These are phyloP conservation scores for Pichia scutulata DNA, from an alignment of 805 yeast genomes.

Conservation along the genomic window DNA sequence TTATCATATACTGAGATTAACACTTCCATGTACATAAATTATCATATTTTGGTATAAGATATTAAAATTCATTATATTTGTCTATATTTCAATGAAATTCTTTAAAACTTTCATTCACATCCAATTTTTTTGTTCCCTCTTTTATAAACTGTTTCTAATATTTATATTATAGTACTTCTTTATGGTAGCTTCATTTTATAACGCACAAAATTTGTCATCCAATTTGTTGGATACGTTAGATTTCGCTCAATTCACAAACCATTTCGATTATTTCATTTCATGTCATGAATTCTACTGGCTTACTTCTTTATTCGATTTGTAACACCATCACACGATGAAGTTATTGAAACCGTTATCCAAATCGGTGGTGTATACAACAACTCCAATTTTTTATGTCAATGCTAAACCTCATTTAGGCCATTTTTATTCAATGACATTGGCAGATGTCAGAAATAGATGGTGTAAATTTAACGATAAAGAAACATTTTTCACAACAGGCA, in stretches of 20 bases:
- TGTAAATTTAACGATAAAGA: conserved; percentile 35
- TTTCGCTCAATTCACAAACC: background rate
- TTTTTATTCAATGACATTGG: conserved; percentile 74
- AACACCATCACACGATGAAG: background rate
- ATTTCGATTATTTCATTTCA: background rate
- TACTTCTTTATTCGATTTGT: background rate
- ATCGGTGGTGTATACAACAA: conserved; percentile 46
- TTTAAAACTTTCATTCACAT: background rate
- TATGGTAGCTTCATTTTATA: too few species aligned
- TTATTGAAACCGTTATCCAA: conserved; percentile 6
- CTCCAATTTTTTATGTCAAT: conserved; percentile 95
- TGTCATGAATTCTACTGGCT: background rate
- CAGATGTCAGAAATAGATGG: conserved; percentile 80
- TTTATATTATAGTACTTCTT: too few species aligned
- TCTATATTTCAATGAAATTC: background rate
- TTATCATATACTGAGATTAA: background rate
- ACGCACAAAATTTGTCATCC: too few species aligned
- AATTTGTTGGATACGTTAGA: background rate
- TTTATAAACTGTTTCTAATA: background rate
- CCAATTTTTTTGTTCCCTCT: background rate
- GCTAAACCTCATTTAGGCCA: conserved; percentile 96
- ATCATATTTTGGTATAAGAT: background rate
- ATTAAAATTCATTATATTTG: background rate
- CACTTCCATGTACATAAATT: background rate
- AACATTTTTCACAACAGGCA: conserved; percentile 72